Percentiles rank a stretch among this genome's conserved stretches.
phyloP scores from a whole-genome alignment of 2,329 filamentous ascomycete genomes.

The Colletotrichum plurivorum region DNA sequence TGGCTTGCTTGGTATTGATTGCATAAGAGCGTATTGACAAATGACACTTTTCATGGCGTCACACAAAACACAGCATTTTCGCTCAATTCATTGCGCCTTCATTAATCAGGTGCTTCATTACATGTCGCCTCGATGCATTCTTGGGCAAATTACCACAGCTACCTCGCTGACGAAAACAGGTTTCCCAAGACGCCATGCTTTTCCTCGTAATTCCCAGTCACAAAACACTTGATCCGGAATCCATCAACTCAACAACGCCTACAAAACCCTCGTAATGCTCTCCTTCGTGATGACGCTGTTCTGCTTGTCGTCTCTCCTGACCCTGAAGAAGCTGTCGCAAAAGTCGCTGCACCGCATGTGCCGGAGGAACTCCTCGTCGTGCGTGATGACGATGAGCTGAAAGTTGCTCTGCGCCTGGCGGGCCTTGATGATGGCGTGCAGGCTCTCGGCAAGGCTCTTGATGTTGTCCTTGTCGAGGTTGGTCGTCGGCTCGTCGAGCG shows the following conservation, averaged over 20 bases:
- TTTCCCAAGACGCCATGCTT: conserved; percentile 21
- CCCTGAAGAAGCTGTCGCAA: conserved; percentile 90
- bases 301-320: conserved; percentile 85
- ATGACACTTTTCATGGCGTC: too few relatives aligned
- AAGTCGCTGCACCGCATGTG: conserved; percentile 97
- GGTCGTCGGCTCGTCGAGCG: conserved; percentile 96
- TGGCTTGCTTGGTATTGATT: too few relatives aligned
- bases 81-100: too few relatives aligned
- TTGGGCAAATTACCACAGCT: neutral
- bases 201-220: neutral
- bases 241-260: conserved; percentile 20
- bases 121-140: neutral
- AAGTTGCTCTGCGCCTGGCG: conserved; percentile 93
- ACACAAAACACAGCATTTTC: too few relatives aligned
- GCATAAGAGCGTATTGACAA: too few relatives aligned
- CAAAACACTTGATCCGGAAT: neutral
- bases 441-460: conserved; percentile 84
- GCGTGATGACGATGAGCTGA: conserved; percentile 98
- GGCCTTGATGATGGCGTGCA: conserved; percentile 89
- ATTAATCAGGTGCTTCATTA: too few relatives aligned
- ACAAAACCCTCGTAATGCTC: conserved; percentile 67
- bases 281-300: conserved; percentile 87
- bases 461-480: conserved; percentile 98
- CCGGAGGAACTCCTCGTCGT: conserved; percentile 95
- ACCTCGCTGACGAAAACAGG: neutral